These are phyloP conservation scores for Pythium myriotylum DNA, from an alignment of 352 stramenopile species.

Conservation along the genomic window DNA sequence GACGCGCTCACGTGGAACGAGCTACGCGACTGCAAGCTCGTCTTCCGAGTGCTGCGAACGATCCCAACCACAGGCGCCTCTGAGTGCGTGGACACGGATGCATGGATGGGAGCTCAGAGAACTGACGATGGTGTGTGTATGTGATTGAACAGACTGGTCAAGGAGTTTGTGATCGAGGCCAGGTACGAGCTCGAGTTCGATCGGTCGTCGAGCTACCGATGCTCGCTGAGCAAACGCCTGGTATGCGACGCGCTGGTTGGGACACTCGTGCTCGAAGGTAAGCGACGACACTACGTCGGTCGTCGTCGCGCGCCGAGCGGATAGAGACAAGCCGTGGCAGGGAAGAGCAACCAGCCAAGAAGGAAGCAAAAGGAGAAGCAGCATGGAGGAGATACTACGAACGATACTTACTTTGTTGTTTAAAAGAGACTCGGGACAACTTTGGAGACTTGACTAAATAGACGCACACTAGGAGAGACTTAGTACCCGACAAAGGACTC, in stretches of 20 bases:
- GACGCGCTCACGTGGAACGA: constrained; percentile 24
- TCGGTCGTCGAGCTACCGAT: constrained; percentile 20
- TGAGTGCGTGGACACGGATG: constrained; percentile 14
- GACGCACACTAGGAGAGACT: background rate
- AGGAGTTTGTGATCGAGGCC: constrained; percentile 21
- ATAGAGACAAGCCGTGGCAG: constrained; percentile 1
- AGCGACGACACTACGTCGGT: constrained; percentile 19
- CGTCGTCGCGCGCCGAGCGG: constrained; percentile 20
- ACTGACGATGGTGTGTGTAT: too few species aligned
- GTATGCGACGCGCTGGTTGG: constrained; percentile 13
- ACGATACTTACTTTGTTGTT: too few species aligned
- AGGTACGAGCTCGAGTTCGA: constrained; percentile 25
- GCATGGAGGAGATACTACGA: too few species aligned
- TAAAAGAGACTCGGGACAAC: too few species aligned
- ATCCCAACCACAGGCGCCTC: constrained; percentile 13
- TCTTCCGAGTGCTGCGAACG: constrained; percentile 20
- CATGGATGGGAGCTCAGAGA: too few species aligned
- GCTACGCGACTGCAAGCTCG: constrained; percentile 18
- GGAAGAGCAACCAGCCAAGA: background rate
- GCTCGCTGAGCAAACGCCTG: constrained; percentile 20
- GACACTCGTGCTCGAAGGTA: constrained; percentile 21
- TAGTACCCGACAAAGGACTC: constrained; percentile 44
- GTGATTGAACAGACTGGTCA: constrained; percentile 25
- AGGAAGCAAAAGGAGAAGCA: background rate
- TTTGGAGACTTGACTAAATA: background rate